Evolutionary conservation across 176 grass and related monocot genomes (phyloP).

Genomic region (Puya raimondii): DNA sequence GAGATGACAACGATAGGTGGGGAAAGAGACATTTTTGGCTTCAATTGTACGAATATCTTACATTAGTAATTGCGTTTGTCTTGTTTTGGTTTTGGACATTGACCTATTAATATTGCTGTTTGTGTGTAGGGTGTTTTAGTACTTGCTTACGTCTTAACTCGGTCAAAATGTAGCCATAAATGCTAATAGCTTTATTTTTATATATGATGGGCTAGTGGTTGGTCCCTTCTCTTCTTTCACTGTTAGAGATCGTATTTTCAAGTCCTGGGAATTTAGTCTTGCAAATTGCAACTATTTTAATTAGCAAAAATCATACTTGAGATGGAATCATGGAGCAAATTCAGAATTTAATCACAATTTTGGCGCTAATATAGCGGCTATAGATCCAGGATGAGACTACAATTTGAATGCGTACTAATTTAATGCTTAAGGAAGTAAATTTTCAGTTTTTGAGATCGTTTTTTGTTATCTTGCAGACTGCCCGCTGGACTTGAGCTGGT

Average conservation of each 20-base stretch:
- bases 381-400: neutral
- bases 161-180: neutral
- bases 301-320: too few species aligned
- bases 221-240: too few species aligned
- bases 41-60: neutral
- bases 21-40: conserved; percentile 1
- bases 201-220: neutral
- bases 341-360: neutral
- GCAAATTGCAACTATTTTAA: too few species aligned
- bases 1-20: neutral
- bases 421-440: neutral
- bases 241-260: too few species aligned
- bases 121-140: neutral
- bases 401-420: neutral
- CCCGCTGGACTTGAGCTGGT: conserved; percentile 82
- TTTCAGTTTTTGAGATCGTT: neutral
- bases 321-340: too few species aligned
- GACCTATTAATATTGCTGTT: neutral
- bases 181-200: neutral
- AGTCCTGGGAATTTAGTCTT: too few species aligned
- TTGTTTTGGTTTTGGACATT: neutral
- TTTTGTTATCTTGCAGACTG: conserved; percentile 48
- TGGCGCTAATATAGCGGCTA: neutral
- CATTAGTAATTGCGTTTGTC: neutral
- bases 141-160: neutral